Percentiles rank a stretch among this genome's conserved stretches.
These are phyloP conservation scores for Colletotrichum sp. DNA, from an alignment of 2,329 filamentous ascomycete species.

Conservation along the genomic window DNA sequence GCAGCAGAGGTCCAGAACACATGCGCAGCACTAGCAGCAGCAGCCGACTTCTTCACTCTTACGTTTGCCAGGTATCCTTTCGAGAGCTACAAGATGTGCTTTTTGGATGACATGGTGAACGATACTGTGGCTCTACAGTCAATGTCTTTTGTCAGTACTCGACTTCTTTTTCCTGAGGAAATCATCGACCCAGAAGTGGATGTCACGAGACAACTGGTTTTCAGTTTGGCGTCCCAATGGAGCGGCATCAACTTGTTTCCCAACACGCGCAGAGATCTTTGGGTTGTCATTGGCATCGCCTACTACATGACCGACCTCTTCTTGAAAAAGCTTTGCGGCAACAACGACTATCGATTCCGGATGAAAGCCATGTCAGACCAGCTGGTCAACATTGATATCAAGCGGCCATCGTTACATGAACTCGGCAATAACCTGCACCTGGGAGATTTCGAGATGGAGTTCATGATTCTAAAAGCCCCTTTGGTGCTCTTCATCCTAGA, in stretches of 20 bases:
- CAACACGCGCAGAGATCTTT: slow-evolving; percentile 79
- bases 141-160: slow-evolving; percentile 85
- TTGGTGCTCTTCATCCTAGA: slow-evolving; percentile 94
- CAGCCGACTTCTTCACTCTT: slow-evolving; percentile 89
- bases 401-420: slow-evolving; percentile 81
- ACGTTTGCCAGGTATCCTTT: slow-evolving; percentile 92
- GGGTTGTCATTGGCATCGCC: slow-evolving; percentile 88
- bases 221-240: slow-evolving; percentile 90
- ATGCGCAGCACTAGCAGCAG: slow-evolving; percentile 81
- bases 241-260: slow-evolving; percentile 92
- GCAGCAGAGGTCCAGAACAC: slow-evolving; percentile 85
- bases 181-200: slow-evolving; percentile 84
- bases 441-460: slow-evolving; percentile 85
- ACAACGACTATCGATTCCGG: slow-evolving; percentile 91
- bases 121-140: slow-evolving; percentile 82
- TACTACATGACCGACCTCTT: slow-evolving; percentile 96
- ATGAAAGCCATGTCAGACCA: slow-evolving; percentile 85
- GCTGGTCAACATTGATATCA: slow-evolving; percentile 81
- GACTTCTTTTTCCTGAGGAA: slow-evolving; percentile 82
- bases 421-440: slow-evolving; percentile 80
- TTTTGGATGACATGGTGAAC: slow-evolving; percentile 85
- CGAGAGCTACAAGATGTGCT: slow-evolving; percentile 89
- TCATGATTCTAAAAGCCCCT: slow-evolving; percentile 88
- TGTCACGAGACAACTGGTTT: slow-evolving; percentile 79
- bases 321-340: slow-evolving; percentile 88